A percentile compares a stretch with the other conserved stretches of the same genome.
These are phyloP conservation scores for Hyaloperonospora brassicae DNA, from an alignment of 352 stramenopile species.

Conservation along the genomic window DNA sequence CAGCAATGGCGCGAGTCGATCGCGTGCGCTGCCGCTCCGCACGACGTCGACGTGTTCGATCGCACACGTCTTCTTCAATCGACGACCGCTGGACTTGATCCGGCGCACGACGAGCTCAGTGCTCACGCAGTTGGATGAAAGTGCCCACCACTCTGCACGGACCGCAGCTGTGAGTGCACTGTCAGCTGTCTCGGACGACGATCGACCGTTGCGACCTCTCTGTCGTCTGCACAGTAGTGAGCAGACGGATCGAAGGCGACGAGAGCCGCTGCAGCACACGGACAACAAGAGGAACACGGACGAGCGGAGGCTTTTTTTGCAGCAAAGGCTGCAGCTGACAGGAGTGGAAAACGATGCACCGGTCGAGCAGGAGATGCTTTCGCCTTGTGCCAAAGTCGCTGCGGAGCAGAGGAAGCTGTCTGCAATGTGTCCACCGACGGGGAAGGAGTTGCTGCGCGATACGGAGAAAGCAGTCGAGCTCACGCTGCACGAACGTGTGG, in stretches of 20 bases:
- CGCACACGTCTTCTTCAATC: slow-evolving; percentile 42
- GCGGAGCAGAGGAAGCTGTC: slow-evolving; percentile 8
- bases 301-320: slow-evolving; percentile 1
- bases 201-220: slow-evolving; percentile 23
- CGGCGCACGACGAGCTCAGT: slow-evolving; percentile 31
- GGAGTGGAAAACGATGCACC: slow-evolving; percentile 5
- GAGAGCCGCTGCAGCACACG: slow-evolving; percentile 20
- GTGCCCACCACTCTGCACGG: no score
- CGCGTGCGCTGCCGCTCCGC: slow-evolving; percentile 3
- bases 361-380: slow-evolving; percentile 11
- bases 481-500: slow-evolving; percentile 36
- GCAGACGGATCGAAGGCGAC: slow-evolving; percentile 2
- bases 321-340: slow-evolving; percentile 7
- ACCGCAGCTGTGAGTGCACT: background rate
- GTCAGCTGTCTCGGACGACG: slow-evolving; percentile 5
- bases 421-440: slow-evolving; percentile 11
- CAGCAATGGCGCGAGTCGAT: slow-evolving; percentile 3
- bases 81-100: slow-evolving; percentile 35
- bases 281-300: slow-evolving; percentile 19
- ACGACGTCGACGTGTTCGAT: slow-evolving; percentile 22
- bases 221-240: slow-evolving; percentile 9
- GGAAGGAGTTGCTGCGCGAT: slow-evolving; percentile 27
- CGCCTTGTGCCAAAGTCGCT: background rate
- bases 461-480: slow-evolving; percentile 26
- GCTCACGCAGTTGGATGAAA: slow-evolving; percentile 4